Evolutionary conservation across 305 asterid genomes (phyloP), one percentile per base, ranked within the genome.

Genomic region (Fraxinus floribunda): DNA sequence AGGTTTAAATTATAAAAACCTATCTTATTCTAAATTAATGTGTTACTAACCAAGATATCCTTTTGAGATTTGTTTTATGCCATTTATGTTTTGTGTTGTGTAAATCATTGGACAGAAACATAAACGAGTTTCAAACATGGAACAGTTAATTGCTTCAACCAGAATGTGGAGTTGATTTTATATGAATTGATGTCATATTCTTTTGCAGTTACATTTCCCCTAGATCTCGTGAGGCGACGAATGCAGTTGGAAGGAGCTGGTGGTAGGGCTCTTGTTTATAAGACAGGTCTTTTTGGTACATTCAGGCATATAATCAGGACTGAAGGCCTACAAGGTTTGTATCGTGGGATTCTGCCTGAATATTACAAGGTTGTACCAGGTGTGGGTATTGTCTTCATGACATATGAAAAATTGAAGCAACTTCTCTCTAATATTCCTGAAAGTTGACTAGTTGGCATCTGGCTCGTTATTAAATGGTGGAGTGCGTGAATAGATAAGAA

Each of bases 221-320:
- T 92, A 86, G 98, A 94, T 85, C 97, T 91, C 24, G 97, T 92
- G 89, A 90, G 97, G 87, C 86, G 97, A 80, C 83, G 98, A 78
- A 93, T 91, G 94, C 98, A 94, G 86, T 86, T 94, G 91, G 97
- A 94, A 92, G 98, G 97, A 85, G 98, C 95, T 3, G 95, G 94
- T 72, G 97, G 97, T 41, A 86, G 93, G 72, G 93, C 93, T 13
- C 93, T 84, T 44, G 92, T 93, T 34, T 94, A 94, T 70, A 87
- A 84, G 82, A 83, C 92, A 0, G 97, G 97, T 32, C 83, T 94
- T 64, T 79, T 90, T 18, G 98, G 95, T 29, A 84, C 97, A 24
- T 77, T 94, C 60, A 86, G 86, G 84, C 92, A 91, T 79, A 93
- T 94, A 72, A 78, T 89, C 79, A 82, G 79, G 49, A 80, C 86